These are phyloP conservation scores for Chenopodium berlandieri DNA, from an alignment of 148 eudicot species.

Conservation along the genomic window DNA sequence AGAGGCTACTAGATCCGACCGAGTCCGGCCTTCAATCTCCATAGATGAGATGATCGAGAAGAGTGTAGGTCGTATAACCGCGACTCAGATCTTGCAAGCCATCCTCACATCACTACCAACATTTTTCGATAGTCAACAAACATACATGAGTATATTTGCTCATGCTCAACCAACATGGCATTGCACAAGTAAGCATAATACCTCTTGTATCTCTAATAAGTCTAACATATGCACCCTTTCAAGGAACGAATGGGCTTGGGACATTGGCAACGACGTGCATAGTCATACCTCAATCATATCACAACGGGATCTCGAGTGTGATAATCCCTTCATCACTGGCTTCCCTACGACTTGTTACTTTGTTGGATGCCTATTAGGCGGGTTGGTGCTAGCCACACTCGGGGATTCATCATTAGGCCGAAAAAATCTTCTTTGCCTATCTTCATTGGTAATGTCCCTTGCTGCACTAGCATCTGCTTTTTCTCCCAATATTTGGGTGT, in stretches of 20 bases:
- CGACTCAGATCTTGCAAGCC: slow-evolving; percentile 3
- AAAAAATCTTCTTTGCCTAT: slow-evolving; percentile 11
- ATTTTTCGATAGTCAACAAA: slow-evolving; percentile 14
- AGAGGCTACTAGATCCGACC: neutral
- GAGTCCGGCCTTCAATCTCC: neutral
- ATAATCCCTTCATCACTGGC: slow-evolving; percentile 4
- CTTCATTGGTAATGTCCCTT: slow-evolving; percentile 5
- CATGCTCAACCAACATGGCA: slow-evolving; percentile 20
- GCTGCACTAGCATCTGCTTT: slow-evolving; percentile 14
- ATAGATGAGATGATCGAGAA: slow-evolving; percentile 17
- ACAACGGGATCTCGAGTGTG: slow-evolving; percentile 24
- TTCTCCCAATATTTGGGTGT: slow-evolving; percentile 19
- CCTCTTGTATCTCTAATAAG: neutral
- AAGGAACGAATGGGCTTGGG: slow-evolving; percentile 14
- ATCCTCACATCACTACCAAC: neutral
- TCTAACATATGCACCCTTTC: slow-evolving; percentile 15
- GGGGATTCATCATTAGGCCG: slow-evolving; percentile 21
- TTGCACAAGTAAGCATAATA: neutral
- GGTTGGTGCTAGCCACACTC: slow-evolving; percentile 4
- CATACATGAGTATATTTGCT: slow-evolving; percentile 13
- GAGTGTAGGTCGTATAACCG: neutral
- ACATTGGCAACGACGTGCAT: neutral
- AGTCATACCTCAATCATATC: slow-evolving; percentile 14
- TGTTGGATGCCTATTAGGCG: slow-evolving; percentile 16
- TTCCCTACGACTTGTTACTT: slow-evolving; percentile 23